Base-by-base conservation (phyloP, 1,139 yeast species). In the Yamadazyma sp. region DNA sequence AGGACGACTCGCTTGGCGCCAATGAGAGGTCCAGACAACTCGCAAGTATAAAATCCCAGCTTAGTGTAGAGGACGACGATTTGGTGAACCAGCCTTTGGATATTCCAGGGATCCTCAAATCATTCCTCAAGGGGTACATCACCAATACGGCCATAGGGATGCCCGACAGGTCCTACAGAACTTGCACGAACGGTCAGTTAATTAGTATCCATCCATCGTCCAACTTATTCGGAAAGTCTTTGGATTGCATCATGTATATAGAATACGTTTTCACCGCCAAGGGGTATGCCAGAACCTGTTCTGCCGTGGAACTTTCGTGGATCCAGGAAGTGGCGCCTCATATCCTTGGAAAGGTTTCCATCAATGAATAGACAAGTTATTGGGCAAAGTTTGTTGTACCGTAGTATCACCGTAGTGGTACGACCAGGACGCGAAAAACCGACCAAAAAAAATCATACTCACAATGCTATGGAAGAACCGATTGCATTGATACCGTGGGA, bases 191-290 rank as follows among this genome's bases (percentile, higher is more conserved):
- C 6, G 95, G 95, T 16, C 89, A 84, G 53, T 67, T 85, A 23
- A 81, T 94, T 34, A 81, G 94, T 43, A 81, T 94, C 14, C 99
- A 94, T 58, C 98, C 98, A 0, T 87, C 96, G 0, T 87, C 96
- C 1, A 69, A 87, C 58, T 66, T 94, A 35, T 94, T 91, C 62
- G 96, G 96, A 10, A 77, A 79, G 50, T 49, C 62, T n/a, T 70
- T 81, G 34, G 96, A 91, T 50, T 96, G 95, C 2, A 83, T 92
- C 42, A 83, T 94, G 92, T 94, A 88, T 66, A 83, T 89, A 39
- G 98, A 94, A 61, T 89, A 87, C 58, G 97, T 94, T 7, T 92
- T 76, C 59, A 94, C 98, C 3, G 78, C 92, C 28, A 88, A 88
- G 59, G 95, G 96, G 1, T 94, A 91, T 54, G 98, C 96, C 1